Evolutionary conservation across 2,329 filamentous ascomycete species (phyloP), one percentile per base, ranked within the genome.

Genomic region (Aspergillus udagawae): DNA sequence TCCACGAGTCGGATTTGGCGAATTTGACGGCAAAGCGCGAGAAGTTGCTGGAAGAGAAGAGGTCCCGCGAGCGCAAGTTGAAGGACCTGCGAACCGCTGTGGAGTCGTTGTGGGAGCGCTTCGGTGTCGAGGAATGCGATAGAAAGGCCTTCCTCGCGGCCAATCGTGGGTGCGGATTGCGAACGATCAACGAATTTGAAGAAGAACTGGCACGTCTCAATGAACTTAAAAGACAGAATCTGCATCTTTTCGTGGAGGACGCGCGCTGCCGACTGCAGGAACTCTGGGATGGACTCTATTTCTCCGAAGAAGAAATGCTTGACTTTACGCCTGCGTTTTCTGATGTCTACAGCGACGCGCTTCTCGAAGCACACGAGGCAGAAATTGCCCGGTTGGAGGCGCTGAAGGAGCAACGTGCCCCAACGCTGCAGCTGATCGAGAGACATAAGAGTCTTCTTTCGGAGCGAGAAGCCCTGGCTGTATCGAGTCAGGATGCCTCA

Each of bases 221-320:
- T 64, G 92, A 97, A 73, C 82, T 97, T 57, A 99, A 99, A 80
- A 84, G 89, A 66, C 91, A 99, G 72, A 97, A 99, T 68, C 81
- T 99, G 61, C 92, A 97, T 70, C 77, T 97, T 4, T 99, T 99
- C 68, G 91, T 99, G 10, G 94, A 97, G 72, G 94, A 99, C 77
- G 89, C 93, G 21, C 85, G 95, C 44, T 90, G 86, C 76, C 91
- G 90, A 70, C 82, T 99, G 10, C 93, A 97, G 73, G 92, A 95
- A 69, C 84, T 99, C 0, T 99, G 95, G 94, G 94, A 99, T 70
- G 82, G 86, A 0, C 79, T 99, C 1, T 97, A 94, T 78, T 92
- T 95, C 70, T 96, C 91, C 0, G 94, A 99, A 71, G 94, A 99
- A 68, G 94, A 99, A 77, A 97, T 97, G 92, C 85, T 97, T 56